phyloP scores from a whole-genome alignment of 2,329 filamentous ascomycete species.

The Ophiostoma ips region DNA sequence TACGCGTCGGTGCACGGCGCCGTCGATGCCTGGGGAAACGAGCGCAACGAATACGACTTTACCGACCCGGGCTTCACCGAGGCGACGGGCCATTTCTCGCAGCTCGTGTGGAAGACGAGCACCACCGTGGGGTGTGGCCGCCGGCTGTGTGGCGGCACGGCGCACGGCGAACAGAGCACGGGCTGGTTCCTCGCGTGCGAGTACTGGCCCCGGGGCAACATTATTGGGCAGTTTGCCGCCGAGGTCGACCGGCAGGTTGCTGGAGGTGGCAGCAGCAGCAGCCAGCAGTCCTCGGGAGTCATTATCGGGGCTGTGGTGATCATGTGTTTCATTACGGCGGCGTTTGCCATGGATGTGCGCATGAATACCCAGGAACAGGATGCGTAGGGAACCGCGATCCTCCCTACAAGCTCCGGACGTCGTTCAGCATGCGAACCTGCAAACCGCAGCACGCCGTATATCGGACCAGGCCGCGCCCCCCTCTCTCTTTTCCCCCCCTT shows the following conservation, averaged over 20 bases:
- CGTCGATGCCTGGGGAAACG: slow-evolving; percentile 53
- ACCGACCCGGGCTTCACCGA: slow-evolving; percentile 39
- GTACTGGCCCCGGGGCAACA: slow-evolving; percentile 54
- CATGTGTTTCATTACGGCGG: neutral
- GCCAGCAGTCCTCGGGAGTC: neutral
- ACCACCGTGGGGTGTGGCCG: slow-evolving; percentile 42
- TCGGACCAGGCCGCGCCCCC: no score
- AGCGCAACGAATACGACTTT: slow-evolving; percentile 47
- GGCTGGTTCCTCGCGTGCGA: slow-evolving; percentile 59
- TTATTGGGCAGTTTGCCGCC: slow-evolving; percentile 37
- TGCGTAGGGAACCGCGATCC: no score
- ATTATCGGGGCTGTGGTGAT: neutral
- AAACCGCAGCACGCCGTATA: neutral
- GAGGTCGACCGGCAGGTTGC: slow-evolving; percentile 24
- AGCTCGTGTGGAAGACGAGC: slow-evolving; percentile 56
- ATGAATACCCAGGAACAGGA: neutral
- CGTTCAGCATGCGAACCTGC: no score
- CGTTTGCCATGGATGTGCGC: slow-evolving; percentile 5
- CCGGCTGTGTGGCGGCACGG: slow-evolving; percentile 24
- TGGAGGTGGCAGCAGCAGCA: neutral
- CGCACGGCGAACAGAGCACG: slow-evolving; percentile 12
- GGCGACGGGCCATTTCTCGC: slow-evolving; percentile 56
- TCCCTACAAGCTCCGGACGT: no score
- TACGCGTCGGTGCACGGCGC: slow-evolving; percentile 41
- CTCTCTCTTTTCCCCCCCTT: no score